Conservation (phyloP, 768 basidiomycete genomes). For the Lanmaoa rubissima region DNA sequence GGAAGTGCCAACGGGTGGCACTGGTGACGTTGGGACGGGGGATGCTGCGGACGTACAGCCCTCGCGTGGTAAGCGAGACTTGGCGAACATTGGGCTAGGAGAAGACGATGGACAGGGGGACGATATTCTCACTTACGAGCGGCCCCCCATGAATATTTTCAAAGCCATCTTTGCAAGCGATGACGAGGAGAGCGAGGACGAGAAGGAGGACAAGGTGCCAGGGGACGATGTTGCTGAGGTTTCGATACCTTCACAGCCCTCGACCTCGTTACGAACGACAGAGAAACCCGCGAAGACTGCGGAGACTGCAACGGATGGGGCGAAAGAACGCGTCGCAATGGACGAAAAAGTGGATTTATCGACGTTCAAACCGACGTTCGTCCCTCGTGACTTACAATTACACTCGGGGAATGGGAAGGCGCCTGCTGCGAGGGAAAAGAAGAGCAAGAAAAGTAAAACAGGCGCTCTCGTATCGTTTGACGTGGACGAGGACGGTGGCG, state of each 20-base stretch:
- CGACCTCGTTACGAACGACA: slow-evolving; percentile 5
- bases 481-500: slow-evolving; percentile 61
- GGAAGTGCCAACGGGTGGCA: not conserved
- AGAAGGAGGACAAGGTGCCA: slow-evolving; percentile 36
- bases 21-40: not conserved
- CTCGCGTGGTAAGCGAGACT: slow-evolving; percentile 45
- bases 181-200: slow-evolving; percentile 82
- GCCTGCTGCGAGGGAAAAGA: slow-evolving; percentile 44
- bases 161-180: slow-evolving; percentile 98
- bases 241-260: slow-evolving; percentile 9
- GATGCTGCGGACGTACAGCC: not conserved
- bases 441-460: slow-evolving; percentile 45
- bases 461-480: slow-evolving; percentile 70
- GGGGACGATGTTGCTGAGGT: slow-evolving; percentile 5
- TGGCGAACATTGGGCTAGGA: slow-evolving; percentile 84
- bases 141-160: slow-evolving; percentile 90
- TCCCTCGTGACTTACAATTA: slow-evolving; percentile 45
- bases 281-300: not conserved
- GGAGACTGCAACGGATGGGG: not conserved
- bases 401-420: slow-evolving; percentile 45
- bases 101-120: slow-evolving; percentile 89
- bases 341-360: slow-evolving; percentile 47
- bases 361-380: slow-evolving; percentile 90
- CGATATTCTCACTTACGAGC: slow-evolving; percentile 84
- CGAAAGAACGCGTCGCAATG: not conserved